Evolutionary conservation across 495 filamentous ascomycete genomes (phyloP).

Genomic region (Penicillium flavigenum): DNA sequence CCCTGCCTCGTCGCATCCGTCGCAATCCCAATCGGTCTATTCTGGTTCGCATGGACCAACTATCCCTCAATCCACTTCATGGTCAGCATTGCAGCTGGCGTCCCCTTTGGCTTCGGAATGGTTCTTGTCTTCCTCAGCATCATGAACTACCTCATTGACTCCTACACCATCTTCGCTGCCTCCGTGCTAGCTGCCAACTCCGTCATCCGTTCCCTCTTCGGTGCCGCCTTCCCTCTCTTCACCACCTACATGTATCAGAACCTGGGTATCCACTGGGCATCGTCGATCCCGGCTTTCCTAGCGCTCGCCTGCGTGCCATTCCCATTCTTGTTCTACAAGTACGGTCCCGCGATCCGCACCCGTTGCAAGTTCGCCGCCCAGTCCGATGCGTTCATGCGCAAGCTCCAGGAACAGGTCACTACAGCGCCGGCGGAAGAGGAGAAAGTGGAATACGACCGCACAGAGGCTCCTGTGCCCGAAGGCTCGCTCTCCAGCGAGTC

Average conservation of each 20-base stretch:
- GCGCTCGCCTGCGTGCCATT: constrained; percentile 74
- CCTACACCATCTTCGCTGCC: constrained; percentile 78
- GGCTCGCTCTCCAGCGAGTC: constrained; percentile 30
- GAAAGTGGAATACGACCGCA: constrained; percentile 38
- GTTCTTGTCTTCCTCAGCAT: constrained; percentile 72
- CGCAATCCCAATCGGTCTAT: constrained; percentile 52
- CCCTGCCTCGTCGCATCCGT: constrained; percentile 44
- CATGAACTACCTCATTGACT: constrained; percentile 79
- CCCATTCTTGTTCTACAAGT: constrained; percentile 78
- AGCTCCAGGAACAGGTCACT: constrained; percentile 35
- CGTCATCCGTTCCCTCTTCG: constrained; percentile 67
- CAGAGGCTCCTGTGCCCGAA: constrained; percentile 37
- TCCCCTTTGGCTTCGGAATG: constrained; percentile 73
- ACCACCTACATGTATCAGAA: constrained; percentile 72
- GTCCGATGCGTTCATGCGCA: constrained; percentile 49
- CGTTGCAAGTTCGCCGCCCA: constrained; percentile 72
- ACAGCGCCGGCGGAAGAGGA: constrained; percentile 12
- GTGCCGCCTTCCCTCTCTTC: constrained; percentile 84
- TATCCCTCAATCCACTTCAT: constrained; percentile 68
- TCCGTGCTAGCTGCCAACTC: constrained; percentile 77
- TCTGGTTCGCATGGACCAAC: constrained; percentile 72
- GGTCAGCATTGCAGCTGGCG: constrained; percentile 61
- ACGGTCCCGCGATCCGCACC: constrained; percentile 62
- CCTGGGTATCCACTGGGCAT: constrained; percentile 81
- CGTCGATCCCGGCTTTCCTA: constrained; percentile 73